Evolutionary conservation across 805 yeast species (phyloP).

Genomic region (Yamadazyma scolyti): DNA sequence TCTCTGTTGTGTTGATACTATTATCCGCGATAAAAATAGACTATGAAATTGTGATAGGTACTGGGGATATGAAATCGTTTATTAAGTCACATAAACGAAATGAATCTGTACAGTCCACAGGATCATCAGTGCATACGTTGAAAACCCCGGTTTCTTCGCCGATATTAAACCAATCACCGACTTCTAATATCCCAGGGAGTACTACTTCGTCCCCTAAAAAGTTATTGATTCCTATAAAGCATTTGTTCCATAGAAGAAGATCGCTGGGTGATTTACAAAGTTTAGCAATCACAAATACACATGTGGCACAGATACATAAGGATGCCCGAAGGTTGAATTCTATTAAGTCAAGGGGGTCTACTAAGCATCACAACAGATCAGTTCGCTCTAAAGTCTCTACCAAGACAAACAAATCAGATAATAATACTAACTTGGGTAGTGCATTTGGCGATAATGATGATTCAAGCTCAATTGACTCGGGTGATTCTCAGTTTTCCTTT

Average conservation of each 20-base stretch:
- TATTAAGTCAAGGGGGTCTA: no score
- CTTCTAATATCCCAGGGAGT: no score
- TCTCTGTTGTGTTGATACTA: not conserved
- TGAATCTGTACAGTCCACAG: slow-evolving; percentile 6
- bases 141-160: slow-evolving; percentile 22
- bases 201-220: slow-evolving; percentile 28
- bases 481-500: slow-evolving; percentile 37
- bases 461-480: slow-evolving; percentile 16
- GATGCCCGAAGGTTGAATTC: not conserved
- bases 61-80: slow-evolving; percentile 21
- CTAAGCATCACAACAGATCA: no score
- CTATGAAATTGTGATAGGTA: not conserved
- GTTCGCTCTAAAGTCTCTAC: no score
- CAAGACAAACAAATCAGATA: no score
- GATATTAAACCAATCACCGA: slow-evolving; percentile 10
- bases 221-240: slow-evolving; percentile 33
- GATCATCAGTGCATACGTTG: slow-evolving; percentile 2
- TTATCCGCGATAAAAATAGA: slow-evolving; percentile 7
- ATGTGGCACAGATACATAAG: slow-evolving; percentile 1
- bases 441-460: slow-evolving; percentile 8
- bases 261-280: slow-evolving; percentile 8
- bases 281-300: slow-evolving; percentile 1
- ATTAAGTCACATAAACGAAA: slow-evolving; percentile 23
- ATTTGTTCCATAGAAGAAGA: slow-evolving; percentile 19
- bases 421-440: no score